Base-by-base conservation (phyloP, 208 protist genomes). In the Blechomonas ayalai region DNA sequence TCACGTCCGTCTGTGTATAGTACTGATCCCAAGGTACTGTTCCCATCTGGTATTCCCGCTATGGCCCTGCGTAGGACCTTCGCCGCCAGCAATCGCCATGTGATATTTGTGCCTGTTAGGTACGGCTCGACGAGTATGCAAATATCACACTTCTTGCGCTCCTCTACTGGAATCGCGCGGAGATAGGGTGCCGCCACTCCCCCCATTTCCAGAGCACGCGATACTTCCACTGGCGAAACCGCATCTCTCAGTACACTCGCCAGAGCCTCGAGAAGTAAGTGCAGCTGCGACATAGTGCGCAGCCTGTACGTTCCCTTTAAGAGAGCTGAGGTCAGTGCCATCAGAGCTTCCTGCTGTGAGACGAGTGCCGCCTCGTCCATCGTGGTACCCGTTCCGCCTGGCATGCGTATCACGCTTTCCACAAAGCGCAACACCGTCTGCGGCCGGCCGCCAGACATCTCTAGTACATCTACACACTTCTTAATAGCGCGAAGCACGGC, bases 121-220 rank as follows among this genome's bases (percentile, higher is more conserved):
- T 64, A 82, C 0, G 57, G 52, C 2, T 38, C 46, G 4, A 90
- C 48, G 12, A 58, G 53, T 4, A 52, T 39, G 26, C 45, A 61
- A 15, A 74, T 54, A 22, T 52, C 51, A 24, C 74, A 42, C 28
- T 69, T 66, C 28, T 49, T 49, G 46, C 81, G 72, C 27, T 85
- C 67, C n/a, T 51, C 49, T 26, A 78, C 44, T 18, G 81, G 76
- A 4, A 81, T 60, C 9, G 64, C 64, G 24, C 81, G 81, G 35
- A 90, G 60, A 50, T 85, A 90, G 19, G 81, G 59, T n/a, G 73
- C 65, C n/a, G 70, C 71, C 7, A 65, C 73, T 9, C 62, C 60
- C 18, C 82, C 52, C 1, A 32, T 32, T 52, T 67, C 26, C 59
- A 66, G 38, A 65, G 56, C 32, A 25, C 47, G 16, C 59, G 52